Evolutionary conservation across 345 rosid species (phyloP).

Genomic region (Triadica sebifera): DNA sequence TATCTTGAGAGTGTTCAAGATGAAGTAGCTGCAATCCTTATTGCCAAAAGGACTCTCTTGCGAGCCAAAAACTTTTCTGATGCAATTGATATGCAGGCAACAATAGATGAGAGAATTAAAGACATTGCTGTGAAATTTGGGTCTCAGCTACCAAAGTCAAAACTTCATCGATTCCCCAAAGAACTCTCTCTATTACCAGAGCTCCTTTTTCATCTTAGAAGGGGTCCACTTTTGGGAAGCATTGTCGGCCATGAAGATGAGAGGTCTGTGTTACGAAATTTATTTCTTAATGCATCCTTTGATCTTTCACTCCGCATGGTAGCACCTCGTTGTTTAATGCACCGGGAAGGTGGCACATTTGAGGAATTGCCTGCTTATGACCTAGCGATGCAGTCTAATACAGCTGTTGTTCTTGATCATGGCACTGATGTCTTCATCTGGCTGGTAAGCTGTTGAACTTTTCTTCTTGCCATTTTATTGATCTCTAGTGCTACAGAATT

Average conservation of each 20-base stretch:
- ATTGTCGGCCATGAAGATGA: slow-evolving; percentile 98
- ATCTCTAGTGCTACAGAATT: neutral
- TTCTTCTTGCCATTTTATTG: neutral
- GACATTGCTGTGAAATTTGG: slow-evolving; percentile 80
- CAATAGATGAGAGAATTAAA: slow-evolving; percentile 88
- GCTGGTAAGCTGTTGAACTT: slow-evolving; percentile 60
- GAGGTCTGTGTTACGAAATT: slow-evolving; percentile 76
- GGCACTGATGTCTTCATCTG: slow-evolving; percentile 97
- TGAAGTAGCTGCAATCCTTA: slow-evolving; percentile 85
- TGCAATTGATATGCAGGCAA: slow-evolving; percentile 67
- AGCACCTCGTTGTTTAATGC: slow-evolving; percentile 93
- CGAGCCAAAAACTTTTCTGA: slow-evolving; percentile 61
- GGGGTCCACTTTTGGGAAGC: slow-evolving; percentile 92
- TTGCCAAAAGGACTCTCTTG: slow-evolving; percentile 86
- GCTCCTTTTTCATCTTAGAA: slow-evolving; percentile 83
- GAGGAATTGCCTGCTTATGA: slow-evolving; percentile 94
- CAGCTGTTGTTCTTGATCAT: slow-evolving; percentile 96
- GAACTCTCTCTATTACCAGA: slow-evolving; percentile 79
- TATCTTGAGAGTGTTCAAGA: slow-evolving; percentile 81
- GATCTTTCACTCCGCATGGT: slow-evolving; percentile 94
- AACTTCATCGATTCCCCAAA: slow-evolving; percentile 77
- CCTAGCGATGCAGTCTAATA: slow-evolving; percentile 93
- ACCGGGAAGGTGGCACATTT: slow-evolving; percentile 92
- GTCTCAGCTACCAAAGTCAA: slow-evolving; percentile 76
- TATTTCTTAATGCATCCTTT: slow-evolving; percentile 88